Evolutionary conservation across 441 rosid species (phyloP).

Genomic region (Brassica hybrid): DNA sequence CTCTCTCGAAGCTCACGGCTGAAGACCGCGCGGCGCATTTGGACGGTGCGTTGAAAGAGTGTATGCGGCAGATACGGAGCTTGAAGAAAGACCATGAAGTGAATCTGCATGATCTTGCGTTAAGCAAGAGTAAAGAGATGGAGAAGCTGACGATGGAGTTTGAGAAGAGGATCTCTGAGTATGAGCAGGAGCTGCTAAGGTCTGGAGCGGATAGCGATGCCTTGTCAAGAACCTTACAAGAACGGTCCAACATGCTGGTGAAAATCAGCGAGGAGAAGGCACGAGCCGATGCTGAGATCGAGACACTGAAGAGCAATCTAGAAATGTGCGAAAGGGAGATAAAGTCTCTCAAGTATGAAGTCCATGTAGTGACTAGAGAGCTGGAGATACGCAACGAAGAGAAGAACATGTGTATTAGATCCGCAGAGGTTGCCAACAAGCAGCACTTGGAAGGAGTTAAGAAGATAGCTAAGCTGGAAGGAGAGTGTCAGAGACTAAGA

Average conservation of each 20-base stretch:
- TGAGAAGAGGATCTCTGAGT: slow-evolving; percentile 67
- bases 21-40: slow-evolving; percentile 90
- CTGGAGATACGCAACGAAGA: slow-evolving; percentile 93
- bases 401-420: slow-evolving; percentile 91
- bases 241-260: slow-evolving; percentile 77
- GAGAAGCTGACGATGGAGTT: slow-evolving; percentile 73
- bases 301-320: slow-evolving; percentile 70
- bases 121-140: slow-evolving; percentile 66
- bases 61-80: slow-evolving; percentile 90
- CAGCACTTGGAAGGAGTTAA: slow-evolving; percentile 88
- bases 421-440: slow-evolving; percentile 89
- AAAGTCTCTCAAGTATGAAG: slow-evolving; percentile 81
- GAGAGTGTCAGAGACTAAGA: slow-evolving; percentile 90
- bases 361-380: slow-evolving; percentile 76
- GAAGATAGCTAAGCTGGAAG: slow-evolving; percentile 90
- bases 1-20: slow-evolving; percentile 81
- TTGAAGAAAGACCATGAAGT: slow-evolving; percentile 92
- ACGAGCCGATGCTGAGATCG: slow-evolving; percentile 80
- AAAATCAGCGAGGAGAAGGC: slow-evolving; percentile 81
- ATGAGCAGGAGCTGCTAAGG: slow-evolving; percentile 82
- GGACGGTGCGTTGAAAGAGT: slow-evolving; percentile 95
- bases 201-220: slow-evolving; percentile 86
- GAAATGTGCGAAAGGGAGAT: slow-evolving; percentile 90
- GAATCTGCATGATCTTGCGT: slow-evolving; percentile 72
- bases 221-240: slow-evolving; percentile 81